Base-by-base conservation (phyloP, 2,329 filamentous ascomycete genomes). In the Apiospora arundinis region DNA sequence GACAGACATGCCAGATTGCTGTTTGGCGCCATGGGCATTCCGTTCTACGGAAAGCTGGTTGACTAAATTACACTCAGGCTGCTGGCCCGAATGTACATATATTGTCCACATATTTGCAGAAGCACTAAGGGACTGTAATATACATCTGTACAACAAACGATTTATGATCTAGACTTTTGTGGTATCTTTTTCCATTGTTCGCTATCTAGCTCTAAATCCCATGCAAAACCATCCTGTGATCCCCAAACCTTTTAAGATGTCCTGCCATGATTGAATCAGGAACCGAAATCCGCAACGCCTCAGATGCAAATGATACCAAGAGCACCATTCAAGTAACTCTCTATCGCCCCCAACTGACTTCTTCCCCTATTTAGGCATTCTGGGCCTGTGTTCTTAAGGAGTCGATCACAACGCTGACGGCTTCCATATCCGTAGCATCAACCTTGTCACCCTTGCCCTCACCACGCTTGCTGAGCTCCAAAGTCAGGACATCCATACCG, bases 371-470 rank as follows among this genome's bases (percentile, higher is more conserved):
- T 56, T 71, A 72, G 32, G 79, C 77, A 70, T 78, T 80, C 75
- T 82, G 80, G 40, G 83, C 84, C 77, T 85, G 86, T 67, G 90
- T 86, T 76, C 88, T 90, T 72, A 97, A 83, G 45, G 85, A 88
- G 69, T 89, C 85, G 80, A 97, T 94, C 67, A 97, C 83, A 42
- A 82, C 84, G 81, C 98, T 94, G 52, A 97, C 91, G 9, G 90
- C 91, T 69, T 95, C 93, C 96, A 98, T 98, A 81, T 98, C 91
- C 25, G 83, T 85, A 0, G 95, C 94, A 78, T 97, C 93, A n/a
- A 95, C 83, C 76, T 90, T 91, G 23, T 81, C 85, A 42, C 86
- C 85, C 7, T 82, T 81, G 1, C 81, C 81, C 78, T 90, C 88
- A 68, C 90, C 89, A 67, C 84, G 81, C 77, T 89, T 89, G 25